Percentiles rank a stretch among this genome's conserved stretches.
Evolutionary conservation across 2,329 filamentous ascomycete species (phyloP).

Genomic region (Colletotrichum abscissum): DNA sequence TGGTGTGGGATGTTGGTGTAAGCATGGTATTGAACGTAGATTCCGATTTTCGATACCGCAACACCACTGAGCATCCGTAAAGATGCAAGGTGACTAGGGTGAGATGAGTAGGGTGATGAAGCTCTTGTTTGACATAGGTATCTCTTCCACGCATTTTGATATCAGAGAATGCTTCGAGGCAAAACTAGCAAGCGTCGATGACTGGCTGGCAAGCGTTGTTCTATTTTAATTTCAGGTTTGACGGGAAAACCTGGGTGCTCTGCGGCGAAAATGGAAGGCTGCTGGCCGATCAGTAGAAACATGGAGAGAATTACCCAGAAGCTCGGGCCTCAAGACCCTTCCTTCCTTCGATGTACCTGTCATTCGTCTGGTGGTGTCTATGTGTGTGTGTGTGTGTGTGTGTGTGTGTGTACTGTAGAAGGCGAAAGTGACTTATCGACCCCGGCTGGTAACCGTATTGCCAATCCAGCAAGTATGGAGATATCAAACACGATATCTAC

Average conservation of each 20-base stretch:
- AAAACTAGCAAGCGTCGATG: not conserved
- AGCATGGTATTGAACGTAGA: not conserved
- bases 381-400: not conserved
- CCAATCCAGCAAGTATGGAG: too few species aligned
- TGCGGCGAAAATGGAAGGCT: constrained; percentile 1
- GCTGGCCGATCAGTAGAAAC: constrained; percentile 23
- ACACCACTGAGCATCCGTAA: not conserved
- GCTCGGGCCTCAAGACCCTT: constrained; percentile 15
- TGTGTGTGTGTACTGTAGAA: not conserved
- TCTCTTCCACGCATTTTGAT: not conserved
- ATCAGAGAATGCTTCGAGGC: not conserved
- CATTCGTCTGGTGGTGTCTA: not conserved
- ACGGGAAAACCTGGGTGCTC: not conserved
- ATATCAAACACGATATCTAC: too few species aligned
- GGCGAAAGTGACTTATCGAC: not conserved
- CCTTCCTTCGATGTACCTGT: not conserved
- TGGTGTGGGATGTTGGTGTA: not conserved
- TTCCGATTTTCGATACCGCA: not conserved
- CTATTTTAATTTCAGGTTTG: constrained; percentile 18
- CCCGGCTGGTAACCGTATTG: too few species aligned
- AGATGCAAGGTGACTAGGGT: not conserved
- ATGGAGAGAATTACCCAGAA: constrained; percentile 20
- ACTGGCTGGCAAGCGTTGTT: constrained; percentile 1
- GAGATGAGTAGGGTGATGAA: not conserved
- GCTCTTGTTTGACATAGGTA: not conserved